Percentiles rank a stretch among this genome's conserved stretches.
These are phyloP conservation scores for Colletotrichum karsti DNA, from an alignment of 2,329 filamentous ascomycete species.

Conservation along the genomic window DNA sequence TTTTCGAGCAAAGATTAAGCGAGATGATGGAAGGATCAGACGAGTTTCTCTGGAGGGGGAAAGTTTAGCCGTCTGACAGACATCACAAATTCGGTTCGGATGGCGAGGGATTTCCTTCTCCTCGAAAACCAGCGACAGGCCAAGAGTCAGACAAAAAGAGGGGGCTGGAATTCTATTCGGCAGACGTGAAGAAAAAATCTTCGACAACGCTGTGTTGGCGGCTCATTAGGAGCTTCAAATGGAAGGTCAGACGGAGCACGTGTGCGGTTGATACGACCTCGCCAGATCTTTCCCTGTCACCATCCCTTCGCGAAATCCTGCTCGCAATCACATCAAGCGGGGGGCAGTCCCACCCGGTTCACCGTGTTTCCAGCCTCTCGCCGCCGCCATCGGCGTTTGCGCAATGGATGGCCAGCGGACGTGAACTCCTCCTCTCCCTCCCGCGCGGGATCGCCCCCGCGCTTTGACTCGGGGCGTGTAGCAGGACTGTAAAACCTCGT, in stretches of 20 bases:
- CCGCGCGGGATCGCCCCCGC: neutral
- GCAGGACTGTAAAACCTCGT: neutral
- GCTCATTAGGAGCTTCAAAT: conserved; percentile 4
- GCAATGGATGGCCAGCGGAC: no score
- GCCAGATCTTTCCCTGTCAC: conserved; percentile 8
- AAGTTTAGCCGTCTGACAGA: conserved; percentile 14
- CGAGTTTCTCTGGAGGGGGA: neutral
- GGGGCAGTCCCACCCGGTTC: conserved; percentile 3
- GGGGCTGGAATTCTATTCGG: neutral
- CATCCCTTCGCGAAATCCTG: conserved; percentile 7
- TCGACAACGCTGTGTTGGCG: neutral
- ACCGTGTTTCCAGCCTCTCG: conserved; percentile 12
- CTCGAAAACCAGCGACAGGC: neutral
- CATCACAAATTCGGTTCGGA: neutral
- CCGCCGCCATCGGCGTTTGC: neutral
- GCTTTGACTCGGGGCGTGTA: conserved; percentile 14
- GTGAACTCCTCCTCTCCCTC: neutral
- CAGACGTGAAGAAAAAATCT: neutral
- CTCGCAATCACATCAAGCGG: neutral
- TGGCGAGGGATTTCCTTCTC: conserved; percentile 11
- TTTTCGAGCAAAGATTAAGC: conserved; percentile 22
- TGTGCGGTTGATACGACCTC: conserved; percentile 17
- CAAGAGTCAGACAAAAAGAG: conserved; percentile 13
- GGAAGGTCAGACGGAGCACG: conserved; percentile 18
- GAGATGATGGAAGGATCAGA: conserved; percentile 10